Evolutionary conservation across 371 early-diverging fungal species (phyloP), one percentile per base, ranked within the genome.

Genomic region (Neoconidiobolus thromboides): DNA sequence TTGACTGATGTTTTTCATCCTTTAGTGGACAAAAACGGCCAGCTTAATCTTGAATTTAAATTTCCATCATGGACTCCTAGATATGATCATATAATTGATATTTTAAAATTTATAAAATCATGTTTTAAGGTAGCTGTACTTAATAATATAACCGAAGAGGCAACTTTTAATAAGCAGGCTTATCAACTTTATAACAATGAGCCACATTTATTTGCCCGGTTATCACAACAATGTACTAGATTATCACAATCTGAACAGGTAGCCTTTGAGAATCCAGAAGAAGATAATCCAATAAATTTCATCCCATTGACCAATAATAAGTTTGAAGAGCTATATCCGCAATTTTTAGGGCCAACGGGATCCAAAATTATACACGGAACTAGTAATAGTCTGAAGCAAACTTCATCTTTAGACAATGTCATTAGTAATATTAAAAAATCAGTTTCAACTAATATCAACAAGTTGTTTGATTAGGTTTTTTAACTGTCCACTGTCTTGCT

Each of bases 1-100:
- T 60, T 81, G 43, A 89, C 89, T 12, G 85, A 87, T 39, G 84
- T 95, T 77, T 91, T 89, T 72, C 99, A 98, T 69, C 99, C 99
- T 41, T 77, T 95, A n/a, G 82, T 97, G 6, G 86, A 89, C 67
- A 67, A 65, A 26, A 56, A 64, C 3, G 85, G 89, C 3, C 65
- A 72, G 38, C 76, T 90, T 55, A 75, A 73, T 3, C 68, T 89
- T 2, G 71, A 78, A 53, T 85, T 84, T 51, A 86, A 82, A 65
- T 89, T 91, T 63, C 80, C 86, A 1, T 72, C 73, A 43, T 91
- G 91, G 91, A 69, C 83, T 62, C 83, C 91, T 14, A 75, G 87
- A 62, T 82, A 79, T 64, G 86, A 91, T 65, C 83, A 80, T 61
- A 73, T 90, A 3, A 80, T 80, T 62, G 89, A 93, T 66, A 74